phyloP scores from a whole-genome alignment of 108 stramenopile species.

The Fistulifera pelliculosa region DNA sequence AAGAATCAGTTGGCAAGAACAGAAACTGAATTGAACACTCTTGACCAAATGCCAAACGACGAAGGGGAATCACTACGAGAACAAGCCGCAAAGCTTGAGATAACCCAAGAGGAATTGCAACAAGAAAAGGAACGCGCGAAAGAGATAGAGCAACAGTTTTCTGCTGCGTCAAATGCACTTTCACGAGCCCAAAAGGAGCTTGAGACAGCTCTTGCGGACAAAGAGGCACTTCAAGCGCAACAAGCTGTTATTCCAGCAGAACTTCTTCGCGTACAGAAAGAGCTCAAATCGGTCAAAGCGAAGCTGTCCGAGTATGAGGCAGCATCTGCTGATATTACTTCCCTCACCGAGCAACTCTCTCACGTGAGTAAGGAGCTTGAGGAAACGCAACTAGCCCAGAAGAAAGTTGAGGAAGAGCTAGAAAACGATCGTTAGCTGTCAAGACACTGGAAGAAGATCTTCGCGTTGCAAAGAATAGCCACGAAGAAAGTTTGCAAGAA shows the following conservation, averaged over 20 bases:
- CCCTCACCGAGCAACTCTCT: too few relatives aligned
- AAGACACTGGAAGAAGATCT: too few relatives aligned
- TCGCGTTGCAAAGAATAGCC: too few relatives aligned
- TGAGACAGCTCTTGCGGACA: not conserved
- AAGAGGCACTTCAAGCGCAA: not conserved
- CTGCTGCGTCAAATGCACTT: not conserved
- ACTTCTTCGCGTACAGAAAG: not conserved
- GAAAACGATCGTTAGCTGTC: too few relatives aligned
- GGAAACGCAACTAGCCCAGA: too few relatives aligned
- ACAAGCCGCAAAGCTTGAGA: conserved; percentile 10
- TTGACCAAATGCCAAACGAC: conserved; percentile 4
- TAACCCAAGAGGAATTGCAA: not conserved
- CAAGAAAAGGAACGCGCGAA: conserved; percentile 4
- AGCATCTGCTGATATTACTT: too few relatives aligned
- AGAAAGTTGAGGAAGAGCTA: too few relatives aligned
- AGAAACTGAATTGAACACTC: not conserved
- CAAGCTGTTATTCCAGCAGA: not conserved
- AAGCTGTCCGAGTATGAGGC: not conserved
- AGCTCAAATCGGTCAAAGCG: not conserved
- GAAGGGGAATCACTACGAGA: conserved; percentile 1
- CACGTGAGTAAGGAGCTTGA: too few relatives aligned
- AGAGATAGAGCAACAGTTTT: not conserved
- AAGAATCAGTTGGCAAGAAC: conserved; percentile 1
- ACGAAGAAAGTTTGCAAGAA: too few relatives aligned
- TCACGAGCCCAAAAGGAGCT: not conserved